Evolutionary conservation across 148 eudicot genomes (phyloP), one percentile per base, ranked within the genome.

Genomic region (Diospyros lotus): DNA sequence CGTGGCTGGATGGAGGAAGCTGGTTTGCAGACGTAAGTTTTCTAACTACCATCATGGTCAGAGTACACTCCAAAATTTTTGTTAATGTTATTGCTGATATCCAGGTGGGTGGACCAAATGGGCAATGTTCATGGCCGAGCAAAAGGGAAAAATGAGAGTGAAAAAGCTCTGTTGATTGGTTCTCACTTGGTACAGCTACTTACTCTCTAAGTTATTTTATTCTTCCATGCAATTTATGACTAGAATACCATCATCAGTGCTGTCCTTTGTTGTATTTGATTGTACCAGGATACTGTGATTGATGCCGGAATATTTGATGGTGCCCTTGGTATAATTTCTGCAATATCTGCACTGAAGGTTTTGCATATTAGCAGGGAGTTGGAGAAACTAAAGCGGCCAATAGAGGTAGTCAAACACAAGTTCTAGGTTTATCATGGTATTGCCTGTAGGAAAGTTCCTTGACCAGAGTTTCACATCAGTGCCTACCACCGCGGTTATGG

Each of bases 261-360:
- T 44, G 66, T 48, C 53, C 63, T 67, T 63, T 51, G 43, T 64
- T 62, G 55, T 38, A 44, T 80, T 14, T 80, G 38, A 62, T 9
- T 76, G 6, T 12, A 70, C 78, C 79, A 95, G 98, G 97, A 95
- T 78, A 95, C 98, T 45, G 98, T 95, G 66, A 88, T 95, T 66
- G 98, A 95, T 81, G 98, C 98, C 79, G 98, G 98, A 74, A 87
- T 79, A 56, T 95, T 86, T 77, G 98, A 95, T 82, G 98, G 98
- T 43, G 84, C 98, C 62, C 83, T 95, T 50, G 98, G 98, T 59
- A 88, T 95, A 64, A 63, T 92, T 58, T 85, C 92, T 74, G 88
- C 96, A 13, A 48, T 95, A 74, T 90, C 98, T 76, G 98, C 98
- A 1, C 52, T 95, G 80, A 95, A 95, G 83, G 91, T 86, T 77